Conservation (phyloP, 768 basidiomycete species). For the Suillus sp. region DNA sequence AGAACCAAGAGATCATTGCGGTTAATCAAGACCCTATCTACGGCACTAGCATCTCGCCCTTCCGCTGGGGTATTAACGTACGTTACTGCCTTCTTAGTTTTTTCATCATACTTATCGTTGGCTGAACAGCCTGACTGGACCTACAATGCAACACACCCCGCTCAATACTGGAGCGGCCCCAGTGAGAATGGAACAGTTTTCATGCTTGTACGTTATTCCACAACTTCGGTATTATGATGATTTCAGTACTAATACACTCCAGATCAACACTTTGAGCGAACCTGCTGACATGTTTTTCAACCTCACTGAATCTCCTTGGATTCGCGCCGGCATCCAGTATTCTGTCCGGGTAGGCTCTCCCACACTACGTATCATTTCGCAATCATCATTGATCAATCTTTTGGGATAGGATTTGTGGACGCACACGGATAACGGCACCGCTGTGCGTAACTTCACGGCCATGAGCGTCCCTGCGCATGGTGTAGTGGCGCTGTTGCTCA, state of each 20-base stretch:
- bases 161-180: constrained; percentile 69
- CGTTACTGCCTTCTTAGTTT: constrained; percentile 21
- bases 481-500: constrained; percentile 62
- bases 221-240: background rate
- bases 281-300: constrained; percentile 61
- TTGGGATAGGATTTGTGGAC: constrained; percentile 64
- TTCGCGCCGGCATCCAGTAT: constrained; percentile 64
- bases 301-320: constrained; percentile 70
- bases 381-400: background rate
- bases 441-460: constrained; percentile 54
- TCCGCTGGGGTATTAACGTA: constrained; percentile 68
- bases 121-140: constrained; percentile 38
- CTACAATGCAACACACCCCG: constrained; percentile 48
- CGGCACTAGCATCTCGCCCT: constrained; percentile 65
- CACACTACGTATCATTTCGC: background rate
- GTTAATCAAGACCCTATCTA: constrained; percentile 67
- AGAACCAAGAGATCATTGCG: constrained; percentile 62
- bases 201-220: constrained; percentile 53
- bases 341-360: constrained; percentile 51
- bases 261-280: constrained; percentile 60
- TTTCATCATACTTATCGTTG: background rate
- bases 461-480: constrained; percentile 60
- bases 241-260: background rate
- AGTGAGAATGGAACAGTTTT: constrained; percentile 63
- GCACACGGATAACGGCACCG: constrained; percentile 69